phyloP scores from a whole-genome alignment of 2,329 filamentous ascomycete species.

The Byssothecium circinans region DNA sequence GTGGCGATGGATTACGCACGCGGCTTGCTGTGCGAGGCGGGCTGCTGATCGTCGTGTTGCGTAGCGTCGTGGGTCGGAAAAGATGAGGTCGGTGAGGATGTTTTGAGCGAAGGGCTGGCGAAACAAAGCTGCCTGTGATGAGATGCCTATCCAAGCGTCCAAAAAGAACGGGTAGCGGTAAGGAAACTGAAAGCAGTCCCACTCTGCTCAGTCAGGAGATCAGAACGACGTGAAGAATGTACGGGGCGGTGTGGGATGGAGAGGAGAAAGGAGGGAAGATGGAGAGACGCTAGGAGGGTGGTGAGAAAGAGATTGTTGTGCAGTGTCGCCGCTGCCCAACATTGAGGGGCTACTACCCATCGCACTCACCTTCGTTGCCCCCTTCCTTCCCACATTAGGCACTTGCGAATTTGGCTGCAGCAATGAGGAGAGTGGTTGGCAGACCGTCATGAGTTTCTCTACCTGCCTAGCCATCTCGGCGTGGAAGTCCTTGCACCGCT shows the following conservation, averaged over 20 bases:
- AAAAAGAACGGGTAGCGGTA: constrained; percentile 4
- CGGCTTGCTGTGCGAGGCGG: not conserved
- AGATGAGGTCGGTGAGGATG: constrained; percentile 8
- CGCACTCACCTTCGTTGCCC: not conserved
- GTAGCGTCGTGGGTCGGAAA: constrained; percentile 1
- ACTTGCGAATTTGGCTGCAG: not conserved
- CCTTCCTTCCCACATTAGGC: not conserved
- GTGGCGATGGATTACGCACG: constrained; percentile 31
- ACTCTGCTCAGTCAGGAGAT: constrained; percentile 3
- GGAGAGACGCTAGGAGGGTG: not conserved
- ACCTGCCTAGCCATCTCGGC: constrained; percentile 2
- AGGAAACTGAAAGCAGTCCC: constrained; percentile 2
- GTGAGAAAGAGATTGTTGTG: not conserved
- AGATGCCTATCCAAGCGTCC: constrained; percentile 8
- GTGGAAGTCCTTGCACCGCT: not conserved
- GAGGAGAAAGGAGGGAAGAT: constrained; percentile 6
- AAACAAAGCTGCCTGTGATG: not conserved
- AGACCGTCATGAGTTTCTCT: constrained; percentile 2
- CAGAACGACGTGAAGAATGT: constrained; percentile 16
- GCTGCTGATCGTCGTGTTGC: not conserved
- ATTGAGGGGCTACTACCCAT: not conserved
- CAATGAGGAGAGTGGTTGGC: not conserved
- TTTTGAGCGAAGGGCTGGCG: not conserved
- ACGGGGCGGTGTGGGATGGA: constrained; percentile 13
- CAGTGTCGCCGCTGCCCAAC: not conserved